Evolutionary conservation across 495 filamentous ascomycete species (phyloP).

Genomic region (Talaromyces stipitatus): DNA sequence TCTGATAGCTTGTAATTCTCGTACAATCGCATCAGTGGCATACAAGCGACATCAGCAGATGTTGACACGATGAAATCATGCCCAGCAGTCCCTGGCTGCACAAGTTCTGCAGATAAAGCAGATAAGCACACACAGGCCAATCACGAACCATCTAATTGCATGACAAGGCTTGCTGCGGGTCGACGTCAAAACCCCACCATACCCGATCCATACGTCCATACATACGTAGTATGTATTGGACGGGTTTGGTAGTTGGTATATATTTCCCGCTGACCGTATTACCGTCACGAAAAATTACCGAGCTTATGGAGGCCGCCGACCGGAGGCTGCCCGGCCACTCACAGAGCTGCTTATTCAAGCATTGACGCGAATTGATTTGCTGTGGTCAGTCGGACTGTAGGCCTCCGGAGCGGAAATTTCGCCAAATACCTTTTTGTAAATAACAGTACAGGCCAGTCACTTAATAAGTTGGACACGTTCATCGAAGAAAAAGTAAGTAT

Average conservation of each 20-base stretch:
- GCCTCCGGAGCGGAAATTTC: constrained; percentile 5
- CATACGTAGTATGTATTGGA: not conserved
- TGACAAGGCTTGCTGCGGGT: not conserved
- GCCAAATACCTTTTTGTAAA: not conserved
- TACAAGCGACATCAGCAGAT: not conserved
- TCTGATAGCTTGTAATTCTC: not conserved
- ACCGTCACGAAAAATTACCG: not conserved
- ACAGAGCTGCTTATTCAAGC: not conserved
- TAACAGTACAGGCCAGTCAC: not conserved
- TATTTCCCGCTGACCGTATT: constrained; percentile 1
- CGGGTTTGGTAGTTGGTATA: not conserved
- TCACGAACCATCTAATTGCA: not conserved
- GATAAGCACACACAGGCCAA: not conserved
- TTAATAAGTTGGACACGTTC: not conserved
- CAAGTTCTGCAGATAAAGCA: not conserved
- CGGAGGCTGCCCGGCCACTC: constrained; percentile 3
- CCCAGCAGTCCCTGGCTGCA: not conserved
- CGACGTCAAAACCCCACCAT: not conserved
- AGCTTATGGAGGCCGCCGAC: constrained; percentile 1
- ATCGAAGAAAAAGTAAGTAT: not conserved
- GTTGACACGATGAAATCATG: not conserved
- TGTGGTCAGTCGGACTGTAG: not conserved
- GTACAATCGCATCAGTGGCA: not conserved
- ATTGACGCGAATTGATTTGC: constrained; percentile 5
- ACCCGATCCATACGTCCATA: not conserved